Evolutionary conservation across 2,329 filamentous ascomycete species (phyloP).

Genomic region (Sclerotinia nivalis): DNA sequence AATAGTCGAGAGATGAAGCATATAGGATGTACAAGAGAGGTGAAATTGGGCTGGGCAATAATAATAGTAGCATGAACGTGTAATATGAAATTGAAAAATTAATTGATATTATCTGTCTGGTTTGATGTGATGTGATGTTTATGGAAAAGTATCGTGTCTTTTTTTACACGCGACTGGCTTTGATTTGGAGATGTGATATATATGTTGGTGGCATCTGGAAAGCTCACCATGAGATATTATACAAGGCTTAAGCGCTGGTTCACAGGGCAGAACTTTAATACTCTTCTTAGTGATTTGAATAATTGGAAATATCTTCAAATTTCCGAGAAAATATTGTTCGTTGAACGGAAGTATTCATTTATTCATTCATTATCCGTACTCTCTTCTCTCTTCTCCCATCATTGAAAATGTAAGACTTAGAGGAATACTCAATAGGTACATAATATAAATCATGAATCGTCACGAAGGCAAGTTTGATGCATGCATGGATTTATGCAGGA

Average conservation of each 20-base stretch:
- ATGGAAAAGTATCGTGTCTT: not conserved
- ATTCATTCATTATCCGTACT: no score
- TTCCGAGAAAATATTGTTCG: no score
- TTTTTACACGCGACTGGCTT: not conserved
- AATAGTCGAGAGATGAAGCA: not conserved
- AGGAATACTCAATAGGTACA: no score
- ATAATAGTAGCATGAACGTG: not conserved
- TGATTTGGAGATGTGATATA: not conserved
- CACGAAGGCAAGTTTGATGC: not conserved
- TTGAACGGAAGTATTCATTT: no score
- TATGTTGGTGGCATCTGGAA: not conserved
- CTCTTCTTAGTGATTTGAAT: no score
- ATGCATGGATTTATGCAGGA: not conserved
- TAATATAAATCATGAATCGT: not conserved
- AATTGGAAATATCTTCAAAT: no score
- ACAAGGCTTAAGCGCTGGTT: not conserved
- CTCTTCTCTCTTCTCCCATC: no score
- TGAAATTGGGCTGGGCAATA: not conserved
- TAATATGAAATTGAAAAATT: slow-evolving; percentile 15
- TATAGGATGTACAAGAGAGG: slow-evolving; percentile 7
- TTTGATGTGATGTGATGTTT: not conserved
- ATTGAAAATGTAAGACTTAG: no score
- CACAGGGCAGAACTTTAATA: no score
- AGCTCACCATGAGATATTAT: not conserved
- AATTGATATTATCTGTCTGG: not conserved